phyloP scores from a whole-genome alignment of 495 filamentous ascomycete genomes.

The Hypoxylon cercidicola region DNA sequence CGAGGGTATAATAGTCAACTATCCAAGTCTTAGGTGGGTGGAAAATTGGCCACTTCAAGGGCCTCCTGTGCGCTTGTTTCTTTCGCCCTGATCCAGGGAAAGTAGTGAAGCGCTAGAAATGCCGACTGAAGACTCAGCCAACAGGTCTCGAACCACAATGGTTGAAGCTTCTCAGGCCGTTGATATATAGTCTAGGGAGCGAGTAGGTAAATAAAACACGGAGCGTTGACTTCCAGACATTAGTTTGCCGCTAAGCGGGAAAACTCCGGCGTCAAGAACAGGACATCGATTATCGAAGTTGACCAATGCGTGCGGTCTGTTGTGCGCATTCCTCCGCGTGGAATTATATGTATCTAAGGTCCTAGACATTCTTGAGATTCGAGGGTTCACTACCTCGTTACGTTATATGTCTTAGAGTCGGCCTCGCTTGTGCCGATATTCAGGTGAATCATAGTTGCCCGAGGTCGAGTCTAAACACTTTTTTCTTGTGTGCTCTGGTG shows the following conservation, averaged over 20 bases:
- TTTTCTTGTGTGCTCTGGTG: not conserved
- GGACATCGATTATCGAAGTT: not conserved
- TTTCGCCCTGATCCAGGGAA: not conserved
- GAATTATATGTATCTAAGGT: conserved; percentile 15
- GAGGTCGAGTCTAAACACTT: not conserved
- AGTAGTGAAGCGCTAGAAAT: not conserved
- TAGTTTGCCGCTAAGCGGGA: conserved; percentile 14
- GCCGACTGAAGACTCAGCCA: not conserved
- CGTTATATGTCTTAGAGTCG: conserved; percentile 25
- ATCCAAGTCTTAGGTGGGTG: too few relatives aligned
- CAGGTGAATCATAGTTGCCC: not conserved
- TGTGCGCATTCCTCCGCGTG: conserved; percentile 18
- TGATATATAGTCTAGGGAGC: not conserved
- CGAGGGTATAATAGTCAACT: too few relatives aligned
- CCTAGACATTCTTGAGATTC: conserved; percentile 2
- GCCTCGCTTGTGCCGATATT: not conserved
- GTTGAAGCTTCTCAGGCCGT: not conserved
- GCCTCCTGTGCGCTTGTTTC: not conserved
- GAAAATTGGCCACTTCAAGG: not conserved
- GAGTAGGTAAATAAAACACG: conserved; percentile 20
- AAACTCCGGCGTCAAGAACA: not conserved
- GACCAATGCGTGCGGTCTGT: not conserved
- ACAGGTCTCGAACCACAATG: not conserved
- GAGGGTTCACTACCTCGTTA: not conserved
- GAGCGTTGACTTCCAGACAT: not conserved